Percentiles rank a stretch among this genome's conserved stretches.
These are phyloP conservation scores for Globisporangium paroecandrum DNA, from an alignment of 352 stramenopile genomes.

Conservation along the genomic window DNA sequence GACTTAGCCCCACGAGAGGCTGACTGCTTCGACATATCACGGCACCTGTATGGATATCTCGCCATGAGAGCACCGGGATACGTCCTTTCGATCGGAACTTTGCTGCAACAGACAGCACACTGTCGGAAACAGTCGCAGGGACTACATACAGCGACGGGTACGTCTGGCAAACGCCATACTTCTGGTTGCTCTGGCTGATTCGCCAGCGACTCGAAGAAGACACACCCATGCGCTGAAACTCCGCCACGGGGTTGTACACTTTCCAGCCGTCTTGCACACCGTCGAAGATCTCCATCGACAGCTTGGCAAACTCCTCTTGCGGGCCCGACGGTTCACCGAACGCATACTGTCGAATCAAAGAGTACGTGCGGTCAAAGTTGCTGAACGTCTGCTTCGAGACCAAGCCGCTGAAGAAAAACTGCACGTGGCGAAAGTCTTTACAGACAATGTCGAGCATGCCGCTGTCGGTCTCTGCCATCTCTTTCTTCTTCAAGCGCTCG, in stretches of 20 bases:
- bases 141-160: constrained; percentile 80
- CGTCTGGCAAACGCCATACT: constrained; percentile 69
- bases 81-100: constrained; percentile 84
- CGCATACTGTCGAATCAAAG: constrained; percentile 57
- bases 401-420: constrained; percentile 73
- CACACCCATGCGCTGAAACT: constrained; percentile 72
- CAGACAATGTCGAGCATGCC: constrained; percentile 68
- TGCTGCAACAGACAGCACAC: constrained; percentile 56
- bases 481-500: constrained; percentile 71
- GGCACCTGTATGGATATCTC: constrained; percentile 60
- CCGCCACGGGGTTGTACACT: constrained; percentile 62
- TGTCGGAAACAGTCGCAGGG: constrained; percentile 57
- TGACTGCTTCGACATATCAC: constrained; percentile 84
- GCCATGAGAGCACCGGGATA: constrained; percentile 83
- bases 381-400: constrained; percentile 79
- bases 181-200: constrained; percentile 60
- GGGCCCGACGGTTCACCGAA: constrained; percentile 47
- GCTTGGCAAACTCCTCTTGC: constrained; percentile 62
- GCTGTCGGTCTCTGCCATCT: constrained; percentile 70
- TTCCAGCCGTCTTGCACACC: constrained; percentile 54
- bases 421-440: constrained; percentile 79
- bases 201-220: constrained; percentile 56
- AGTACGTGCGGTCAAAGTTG: constrained; percentile 64
- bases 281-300: constrained; percentile 53
- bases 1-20: constrained; percentile 74